Base-by-base conservation (phyloP, 2,329 filamentous ascomycete species). In the Sporothrix protearum region DNA sequence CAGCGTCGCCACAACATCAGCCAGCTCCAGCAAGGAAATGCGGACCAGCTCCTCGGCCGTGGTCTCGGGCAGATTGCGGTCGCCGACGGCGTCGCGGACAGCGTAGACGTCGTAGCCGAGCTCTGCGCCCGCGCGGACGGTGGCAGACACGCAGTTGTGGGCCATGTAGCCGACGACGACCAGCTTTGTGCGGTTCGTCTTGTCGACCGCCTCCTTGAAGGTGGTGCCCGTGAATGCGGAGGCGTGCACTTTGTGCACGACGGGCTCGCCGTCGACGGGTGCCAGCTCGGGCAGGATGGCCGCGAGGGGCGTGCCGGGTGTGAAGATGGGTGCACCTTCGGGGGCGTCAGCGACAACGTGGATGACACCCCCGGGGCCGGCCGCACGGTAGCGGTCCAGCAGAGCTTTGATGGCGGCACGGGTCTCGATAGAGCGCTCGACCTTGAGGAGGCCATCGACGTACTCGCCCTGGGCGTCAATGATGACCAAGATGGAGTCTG, bases 401-500 rank as follows among this genome's bases (percentile, higher is more conserved):
- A 73, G 55, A 1, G 9, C 3, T 55, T 68, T 70, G 70, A 73
- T 72, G 36, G 47, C 70, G 28, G 14, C 39, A 28, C 68, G 61
- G 2, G 72, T 68, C 61, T 72, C 70, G 30, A 51, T n/a, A 1
- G 53, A 19, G 19, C 33, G 53, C 45, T 55, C 61, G 1, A 68
- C 63, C 53, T 69, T 68, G 3, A 73, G 39, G 6, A 72, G 70
- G 1, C 72, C 72, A 1, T 28, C 25, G 53, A 70, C 70, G 49
- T 71, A 71, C 51, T 73, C 72, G 19, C 64, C 57, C 68, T 73
- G 72, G 30, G 70, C 61, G 22, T 73, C 72, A 4, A 73, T 66
- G 39, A 73, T 68, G 69, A 53, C 33, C 3, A 73, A 68, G n/a
- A 72, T 55, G 0, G 70, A 72, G 47, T 73, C 72, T n/a, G 30